Conservation (phyloP, 1,139 yeast genomes). For the Zygoascus sp. region DNA sequence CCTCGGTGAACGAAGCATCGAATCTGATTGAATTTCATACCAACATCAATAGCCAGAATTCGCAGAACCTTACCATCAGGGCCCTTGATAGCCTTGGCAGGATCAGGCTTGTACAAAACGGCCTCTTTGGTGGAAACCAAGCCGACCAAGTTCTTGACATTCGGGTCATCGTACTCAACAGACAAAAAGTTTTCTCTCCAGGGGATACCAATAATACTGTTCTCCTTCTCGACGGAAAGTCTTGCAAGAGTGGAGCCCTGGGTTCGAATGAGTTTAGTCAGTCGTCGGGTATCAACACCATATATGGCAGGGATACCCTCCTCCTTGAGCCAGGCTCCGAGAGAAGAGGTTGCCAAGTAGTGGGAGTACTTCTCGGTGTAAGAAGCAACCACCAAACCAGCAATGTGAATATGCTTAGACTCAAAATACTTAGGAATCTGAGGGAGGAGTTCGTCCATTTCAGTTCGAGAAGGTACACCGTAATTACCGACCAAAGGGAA, state of each 20-base stretch:
- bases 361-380: slow-evolving; percentile 97
- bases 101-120: slow-evolving; percentile 59
- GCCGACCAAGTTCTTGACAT: slow-evolving; percentile 84
- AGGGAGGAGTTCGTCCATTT: slow-evolving; percentile 69
- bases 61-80: slow-evolving; percentile 74
- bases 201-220: slow-evolving; percentile 38
- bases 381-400: slow-evolving; percentile 95
- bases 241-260: slow-evolving; percentile 93
- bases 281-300: slow-evolving; percentile 94
- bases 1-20: slow-evolving; percentile 96
- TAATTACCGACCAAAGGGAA: slow-evolving; percentile 97
- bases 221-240: slow-evolving; percentile 54
- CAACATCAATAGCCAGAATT: slow-evolving; percentile 91
- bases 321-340: slow-evolving; percentile 89
- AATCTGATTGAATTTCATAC: slow-evolving; percentile 96
- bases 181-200: slow-evolving; percentile 67
- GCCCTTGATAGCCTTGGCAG: slow-evolving; percentile 49
- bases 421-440: slow-evolving; percentile 89
- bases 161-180: slow-evolving; percentile 93
- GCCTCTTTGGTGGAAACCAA: slow-evolving; percentile 80
- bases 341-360: slow-evolving; percentile 83
- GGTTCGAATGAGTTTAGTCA: slow-evolving; percentile 89
- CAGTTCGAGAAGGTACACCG: slow-evolving; percentile 92
- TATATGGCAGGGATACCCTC: slow-evolving; percentile 94
- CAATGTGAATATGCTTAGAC: slow-evolving; percentile 85